Conservation (phyloP, 1,139 yeast species). For the Lodderomyces parapsilosis region DNA sequence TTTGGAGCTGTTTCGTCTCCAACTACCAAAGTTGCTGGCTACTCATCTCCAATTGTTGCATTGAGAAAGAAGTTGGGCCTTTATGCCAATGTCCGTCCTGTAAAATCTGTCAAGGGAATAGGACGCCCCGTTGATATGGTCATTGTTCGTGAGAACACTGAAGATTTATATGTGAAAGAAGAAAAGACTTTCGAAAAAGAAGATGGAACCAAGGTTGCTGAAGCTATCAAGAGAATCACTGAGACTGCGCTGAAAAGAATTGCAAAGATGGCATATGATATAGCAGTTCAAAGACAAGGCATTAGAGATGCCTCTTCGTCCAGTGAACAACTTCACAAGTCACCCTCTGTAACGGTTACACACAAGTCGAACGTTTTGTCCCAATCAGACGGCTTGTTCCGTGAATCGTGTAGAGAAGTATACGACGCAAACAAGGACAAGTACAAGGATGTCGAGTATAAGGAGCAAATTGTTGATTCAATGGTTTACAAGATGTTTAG, state of each 20-base stretch:
- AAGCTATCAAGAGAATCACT: constrained; percentile 94
- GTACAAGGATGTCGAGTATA: constrained; percentile 60
- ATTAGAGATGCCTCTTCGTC: constrained; percentile 60
- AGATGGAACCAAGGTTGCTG: constrained; percentile 85
- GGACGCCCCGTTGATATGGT: constrained; percentile 94
- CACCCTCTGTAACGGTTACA: constrained; percentile 83
- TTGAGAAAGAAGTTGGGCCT: constrained; percentile 91
- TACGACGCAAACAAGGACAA: constrained; percentile 64
- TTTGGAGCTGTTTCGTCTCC: constrained; percentile 98
- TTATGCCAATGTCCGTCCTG: constrained; percentile 97
- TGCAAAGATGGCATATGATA: constrained; percentile 87
- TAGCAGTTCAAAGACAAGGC: constrained; percentile 87
- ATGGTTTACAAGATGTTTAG: constrained; percentile 99
- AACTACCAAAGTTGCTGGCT: constrained; percentile 88
- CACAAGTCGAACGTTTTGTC: constrained; percentile 96
- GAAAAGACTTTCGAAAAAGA: constrained; percentile 70
- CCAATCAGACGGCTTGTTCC: constrained; percentile 91
- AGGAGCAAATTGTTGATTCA: constrained; percentile 97
- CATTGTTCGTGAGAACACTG: constrained; percentile 97
- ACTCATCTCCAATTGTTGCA: constrained; percentile 97
- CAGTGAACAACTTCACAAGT: constrained; percentile 39
- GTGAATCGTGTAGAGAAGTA: constrained; percentile 81
- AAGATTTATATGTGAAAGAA: constrained; percentile 92
- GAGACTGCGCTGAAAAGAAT: constrained; percentile 84
- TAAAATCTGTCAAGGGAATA: constrained; percentile 82